Percentiles rank a stretch among this genome's conserved stretches.
phyloP scores from a whole-genome alignment of 768 basidiomycete genomes.

The Tulasnella sp. region DNA sequence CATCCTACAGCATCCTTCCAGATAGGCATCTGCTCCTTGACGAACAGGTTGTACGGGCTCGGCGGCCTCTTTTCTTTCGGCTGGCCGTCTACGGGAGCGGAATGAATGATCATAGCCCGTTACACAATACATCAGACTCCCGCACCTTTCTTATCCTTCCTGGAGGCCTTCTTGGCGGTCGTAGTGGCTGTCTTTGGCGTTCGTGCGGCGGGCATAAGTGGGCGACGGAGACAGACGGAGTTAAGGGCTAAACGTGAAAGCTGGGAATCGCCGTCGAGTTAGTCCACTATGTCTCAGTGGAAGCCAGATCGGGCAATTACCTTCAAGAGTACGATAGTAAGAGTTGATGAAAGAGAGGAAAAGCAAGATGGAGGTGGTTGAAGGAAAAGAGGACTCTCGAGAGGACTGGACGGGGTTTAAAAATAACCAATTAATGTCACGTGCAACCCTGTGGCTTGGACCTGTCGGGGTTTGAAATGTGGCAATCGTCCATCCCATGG shows the following conservation, averaged over 20 bases:
- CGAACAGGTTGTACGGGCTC: constrained; percentile 25
- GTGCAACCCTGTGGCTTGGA: neutral
- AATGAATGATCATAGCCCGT: neutral
- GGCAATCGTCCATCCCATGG: neutral
- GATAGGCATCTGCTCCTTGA: constrained; percentile 29
- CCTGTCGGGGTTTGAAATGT: neutral
- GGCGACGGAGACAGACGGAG: constrained; percentile 6
- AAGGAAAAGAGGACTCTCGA: neutral
- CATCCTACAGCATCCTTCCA: constrained; percentile 18
- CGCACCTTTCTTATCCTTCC: neutral
- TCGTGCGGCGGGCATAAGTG: constrained; percentile 25
- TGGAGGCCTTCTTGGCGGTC: constrained; percentile 24
- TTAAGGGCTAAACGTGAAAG: neutral
- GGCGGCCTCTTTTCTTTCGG: constrained; percentile 23
- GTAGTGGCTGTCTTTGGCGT: constrained; percentile 22
- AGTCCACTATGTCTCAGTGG: neutral
- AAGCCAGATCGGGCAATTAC: neutral
- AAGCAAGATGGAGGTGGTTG: constrained; percentile 7
- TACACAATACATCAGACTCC: neutral
- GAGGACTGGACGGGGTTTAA: neutral
- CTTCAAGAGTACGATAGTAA: neutral
- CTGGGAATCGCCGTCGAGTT: neutral
- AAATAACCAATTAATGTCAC: neutral
- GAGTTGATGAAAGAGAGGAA: neutral
- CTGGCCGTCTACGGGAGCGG: neutral